Percentiles rank a stretch among this genome's conserved stretches.
phyloP scores from a whole-genome alignment of 306 rosid species.

The Fragaria vesca region DNA sequence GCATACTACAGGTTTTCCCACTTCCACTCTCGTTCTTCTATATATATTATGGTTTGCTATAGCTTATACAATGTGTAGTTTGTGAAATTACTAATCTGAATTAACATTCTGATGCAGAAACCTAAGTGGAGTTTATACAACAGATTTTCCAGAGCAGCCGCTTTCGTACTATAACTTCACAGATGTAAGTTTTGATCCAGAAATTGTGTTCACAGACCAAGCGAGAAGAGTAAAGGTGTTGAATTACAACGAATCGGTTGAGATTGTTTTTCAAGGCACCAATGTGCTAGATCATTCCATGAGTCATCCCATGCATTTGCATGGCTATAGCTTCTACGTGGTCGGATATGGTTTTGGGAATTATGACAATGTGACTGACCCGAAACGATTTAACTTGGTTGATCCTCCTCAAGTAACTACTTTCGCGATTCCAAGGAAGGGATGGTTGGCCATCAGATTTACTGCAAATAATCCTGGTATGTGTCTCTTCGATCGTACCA shows the following conservation, averaged over 20 bases:
- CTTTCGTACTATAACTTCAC: conserved; percentile 6
- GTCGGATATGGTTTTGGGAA: neutral
- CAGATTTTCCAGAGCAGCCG: conserved; percentile 8
- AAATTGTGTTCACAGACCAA: neutral
- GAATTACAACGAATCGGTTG: conserved; percentile 16
- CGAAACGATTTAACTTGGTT: conserved; percentile 2
- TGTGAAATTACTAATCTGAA: neutral
- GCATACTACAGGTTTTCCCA: neutral
- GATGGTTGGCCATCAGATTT: conserved; percentile 21
- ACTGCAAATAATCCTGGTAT: conserved; percentile 18
- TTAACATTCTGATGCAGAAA: neutral
- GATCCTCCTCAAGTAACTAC: conserved; percentile 16
- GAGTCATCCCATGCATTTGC: conserved; percentile 18
- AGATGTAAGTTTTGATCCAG: neutral
- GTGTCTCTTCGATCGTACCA: neutral
- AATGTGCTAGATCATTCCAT: neutral
- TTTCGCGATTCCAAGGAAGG: neutral
- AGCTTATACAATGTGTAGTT: neutral
- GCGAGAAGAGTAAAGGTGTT: conserved; percentile 16
- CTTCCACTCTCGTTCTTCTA: neutral
- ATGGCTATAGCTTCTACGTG: conserved; percentile 18
- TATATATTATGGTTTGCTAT: neutral
- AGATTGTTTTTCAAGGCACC: conserved; percentile 20
- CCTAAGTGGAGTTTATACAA: conserved; percentile 6
- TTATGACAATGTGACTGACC: conserved; percentile 13